Evolutionary conservation across 208 protist genomes (phyloP), one percentile per base, ranked within the genome.

Genomic region (Phytomonas francai): DNA sequence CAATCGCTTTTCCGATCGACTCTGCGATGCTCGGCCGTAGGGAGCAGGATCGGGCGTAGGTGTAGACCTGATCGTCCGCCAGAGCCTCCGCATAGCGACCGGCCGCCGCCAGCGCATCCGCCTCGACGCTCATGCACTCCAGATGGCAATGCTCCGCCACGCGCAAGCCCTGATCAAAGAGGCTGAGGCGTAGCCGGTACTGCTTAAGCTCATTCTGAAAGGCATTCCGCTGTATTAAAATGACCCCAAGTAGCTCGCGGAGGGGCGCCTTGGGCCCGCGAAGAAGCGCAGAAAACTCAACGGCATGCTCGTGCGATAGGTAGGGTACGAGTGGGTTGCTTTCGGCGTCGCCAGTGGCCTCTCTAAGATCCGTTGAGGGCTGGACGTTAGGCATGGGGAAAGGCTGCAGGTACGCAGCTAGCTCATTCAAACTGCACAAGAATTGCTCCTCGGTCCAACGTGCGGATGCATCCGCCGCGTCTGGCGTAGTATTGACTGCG

Each of bases 121-220:
- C 86, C 3, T 63, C 59, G 19, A 70, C 71, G 71, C 84, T 91
- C 89, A 92, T 92, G 67, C 78, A 83, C 56, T 85, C 74, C 29
- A 95, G 67, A 68, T 95, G 89, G 77, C 85, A 91, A 66, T 95
- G 89, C 78, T 95, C 89, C 3, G 82, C 89, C 0, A 95, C 89
- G 30, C 89, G 86, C 39, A 90, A 72, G 64, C 89, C 89, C 60
- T 91, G 77, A 59, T 92, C 84, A 59, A 93, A 95, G 16, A 95
- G 81, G 60, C 76, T 77, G 30, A 95, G 74, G 34, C 89, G 86
- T 49, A 95, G 72, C 7, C 89, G 89, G 69, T 95, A 95, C 62
- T 81, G 72, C 65, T 84, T 79, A 76, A 92, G 68, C 65, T 95
- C 89, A 68, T 90, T 91, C 60, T 95, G 89, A 61, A 95, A 95